Evolutionary conservation across 176 grass and related monocot species (phyloP).

Genomic region (Microstegium vimineum): DNA sequence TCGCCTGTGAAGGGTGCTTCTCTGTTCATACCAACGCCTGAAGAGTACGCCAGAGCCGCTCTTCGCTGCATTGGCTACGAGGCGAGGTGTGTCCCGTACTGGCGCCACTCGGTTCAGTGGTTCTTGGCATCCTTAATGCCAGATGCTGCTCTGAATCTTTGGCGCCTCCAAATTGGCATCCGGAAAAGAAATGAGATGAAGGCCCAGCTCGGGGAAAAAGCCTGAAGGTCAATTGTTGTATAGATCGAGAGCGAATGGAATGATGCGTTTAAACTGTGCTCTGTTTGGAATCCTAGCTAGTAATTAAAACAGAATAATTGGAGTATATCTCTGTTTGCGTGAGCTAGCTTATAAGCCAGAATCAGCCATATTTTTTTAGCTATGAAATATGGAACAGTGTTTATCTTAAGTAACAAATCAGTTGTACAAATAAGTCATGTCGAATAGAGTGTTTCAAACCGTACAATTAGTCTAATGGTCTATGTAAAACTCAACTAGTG

Average conservation of each 20-base stretch:
- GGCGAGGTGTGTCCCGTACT: conserved; percentile 46
- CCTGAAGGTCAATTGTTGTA: no score
- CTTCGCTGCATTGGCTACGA: conserved; percentile 43
- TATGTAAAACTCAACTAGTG: neutral
- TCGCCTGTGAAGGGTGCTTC: conserved; percentile 25
- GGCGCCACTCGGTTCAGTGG: conserved; percentile 57
- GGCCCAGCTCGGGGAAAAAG: neutral
- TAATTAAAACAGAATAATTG: no score
- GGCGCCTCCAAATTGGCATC: conserved; percentile 46
- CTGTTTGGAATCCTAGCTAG: no score
- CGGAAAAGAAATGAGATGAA: conserved; percentile 40
- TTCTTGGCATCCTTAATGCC: conserved; percentile 32
- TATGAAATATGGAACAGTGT: no score
- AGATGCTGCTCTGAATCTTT: conserved; percentile 35
- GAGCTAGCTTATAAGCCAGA: no score
- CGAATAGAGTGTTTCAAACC: neutral
- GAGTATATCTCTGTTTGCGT: no score
- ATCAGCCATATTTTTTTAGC: no score
- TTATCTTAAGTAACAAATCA: no score
- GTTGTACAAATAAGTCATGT: no score
- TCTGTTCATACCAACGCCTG: conserved; percentile 44
- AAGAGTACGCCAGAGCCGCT: conserved; percentile 33
- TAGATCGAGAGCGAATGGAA: no score
- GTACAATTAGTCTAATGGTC: neutral
- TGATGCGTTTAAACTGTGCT: no score